phyloP scores from a whole-genome alignment of 225 moss, liverwort and hornwort species.

The Marchantia polymorpha region DNA sequence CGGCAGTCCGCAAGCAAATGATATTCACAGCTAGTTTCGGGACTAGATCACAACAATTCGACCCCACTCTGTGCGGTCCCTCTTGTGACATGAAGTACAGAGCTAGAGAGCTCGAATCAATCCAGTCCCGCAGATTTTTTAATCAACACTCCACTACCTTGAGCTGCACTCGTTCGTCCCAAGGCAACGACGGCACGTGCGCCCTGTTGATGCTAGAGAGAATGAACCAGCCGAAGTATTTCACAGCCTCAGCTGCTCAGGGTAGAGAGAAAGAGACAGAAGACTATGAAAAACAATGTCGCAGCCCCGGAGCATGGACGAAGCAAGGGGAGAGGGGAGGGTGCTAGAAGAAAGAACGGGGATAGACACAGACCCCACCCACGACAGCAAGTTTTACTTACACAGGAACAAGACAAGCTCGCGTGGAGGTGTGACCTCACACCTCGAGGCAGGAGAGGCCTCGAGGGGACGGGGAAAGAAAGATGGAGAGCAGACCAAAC shows the following conservation, averaged over 20 bases:
- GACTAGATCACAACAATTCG: background rate
- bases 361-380: background rate
- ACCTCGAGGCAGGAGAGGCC: background rate
- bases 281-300: background rate
- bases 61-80: background rate
- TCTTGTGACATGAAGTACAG: conserved; percentile 8
- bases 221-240: background rate
- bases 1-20: background rate
- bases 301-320: background rate
- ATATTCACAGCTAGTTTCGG: background rate
- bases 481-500: background rate
- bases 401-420: background rate
- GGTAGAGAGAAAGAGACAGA: background rate
- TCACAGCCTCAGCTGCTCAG: background rate
- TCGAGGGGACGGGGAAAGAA: background rate
- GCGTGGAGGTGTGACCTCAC: background rate
- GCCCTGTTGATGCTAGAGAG: background rate
- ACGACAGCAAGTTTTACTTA: background rate
- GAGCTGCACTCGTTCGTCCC: background rate
- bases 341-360: background rate
- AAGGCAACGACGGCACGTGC: background rate
- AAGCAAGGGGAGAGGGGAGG: background rate
- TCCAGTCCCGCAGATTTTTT: background rate
- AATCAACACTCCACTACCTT: background rate
- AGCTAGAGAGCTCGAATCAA: background rate